Evolutionary conservation across 2,329 filamentous ascomycete species (phyloP), one percentile per base, ranked within the genome.

Genomic region (Byssoonygena ceratinophila): DNA sequence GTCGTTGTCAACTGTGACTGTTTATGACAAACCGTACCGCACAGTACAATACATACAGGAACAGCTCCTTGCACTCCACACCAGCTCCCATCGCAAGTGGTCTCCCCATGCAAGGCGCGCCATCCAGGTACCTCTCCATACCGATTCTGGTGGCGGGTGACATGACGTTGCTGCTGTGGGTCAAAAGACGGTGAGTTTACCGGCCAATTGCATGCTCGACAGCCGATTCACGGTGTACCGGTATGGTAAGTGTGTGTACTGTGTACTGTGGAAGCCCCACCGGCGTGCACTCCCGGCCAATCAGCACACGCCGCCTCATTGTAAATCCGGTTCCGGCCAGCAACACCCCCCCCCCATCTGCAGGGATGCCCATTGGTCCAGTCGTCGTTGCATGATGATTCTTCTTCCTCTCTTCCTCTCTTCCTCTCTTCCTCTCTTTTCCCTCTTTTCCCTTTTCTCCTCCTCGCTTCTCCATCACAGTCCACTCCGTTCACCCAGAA

Each of bases 391-490:
- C 16, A 8, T 12, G 39, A 32, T 43, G 36, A 34, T 43, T 41
- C 36, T 50, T 51, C 51, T 52, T 53, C 46, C 43, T 54, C 52
- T 46, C 49, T 52, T 53, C 39, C 52, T n/a, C n/a, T n/a, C n/a
- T n/a, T n/a, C n/a, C n/a, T n/a, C n/a, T n/a, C n/a, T n/a, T n/a
- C n/a, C n/a, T n/a, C 41, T 36, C 53, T 52, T 36, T 41, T 39
- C 27, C 27, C 9, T 34, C 57, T 60, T 55, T 55, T 58, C 58
- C 57, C 14, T 11, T 34, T 14, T n/a, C 54, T 54, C 52, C 27
- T 48, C 51, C 49, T 52, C 52, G 45, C 43, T 58, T 56, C 58
- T 54, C 52, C 56, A 55, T 55, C 45, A 49, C 54, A 52, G 51
- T 31, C 12, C 46, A 20, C 40, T 41, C n/a, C 45, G 23, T 27